Base-by-base conservation (phyloP, 2,329 filamentous ascomycete species). In the Thelonectria blattea region DNA sequence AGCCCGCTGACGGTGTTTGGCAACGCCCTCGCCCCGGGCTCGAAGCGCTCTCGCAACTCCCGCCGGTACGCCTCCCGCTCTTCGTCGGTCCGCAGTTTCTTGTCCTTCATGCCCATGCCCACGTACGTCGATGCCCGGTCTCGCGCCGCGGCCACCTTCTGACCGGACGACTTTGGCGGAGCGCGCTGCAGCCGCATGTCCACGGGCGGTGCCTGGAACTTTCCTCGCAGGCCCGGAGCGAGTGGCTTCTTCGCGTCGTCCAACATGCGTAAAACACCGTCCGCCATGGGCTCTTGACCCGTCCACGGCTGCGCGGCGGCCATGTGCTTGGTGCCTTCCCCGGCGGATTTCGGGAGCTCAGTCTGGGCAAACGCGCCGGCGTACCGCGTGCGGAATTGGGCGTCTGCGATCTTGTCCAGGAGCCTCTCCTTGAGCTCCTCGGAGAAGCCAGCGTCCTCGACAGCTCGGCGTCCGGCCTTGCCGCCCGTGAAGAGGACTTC, bases 201-300 rank as follows among this genome's bases (percentile, higher is more conserved):
- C 6, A 87, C 80, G 0, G 81, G 77, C 9, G 80, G 75, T 0
- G 81, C 78, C 46, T 78, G 78, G 14, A 78, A 74, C 22, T 79
- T 80, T 2, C 81, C 81, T 37, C 85, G 78, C 3, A 83, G 68
- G 1, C 75, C 78, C 4, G 80, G 80, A 14, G 74, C 76, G 50
- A 96, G 78, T 0, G 90, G 91, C 71, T 93, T 92, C 61, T 86
- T 86, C 24, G 91, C 85, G 72, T 96, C 92, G 58, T 91, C 85
- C 11, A 95, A 76, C 91, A 98, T 98, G 32, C 95, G 88, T 50
- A 96, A 78, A 20, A 92, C 88, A 1, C 90, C 84, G 73, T 97
- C 93, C 67, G 89, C 85, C 1, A 89, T 78, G 5, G 80, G 81
- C 76, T 98, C 95, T 12, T 84, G 81, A 2, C 94, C 95, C 0